A percentile compares a stretch with the other conserved stretches of the same genome.
phyloP scores from a whole-genome alignment of 495 filamentous ascomycete species.

The Pseudoneurospora amorphoporcata region DNA sequence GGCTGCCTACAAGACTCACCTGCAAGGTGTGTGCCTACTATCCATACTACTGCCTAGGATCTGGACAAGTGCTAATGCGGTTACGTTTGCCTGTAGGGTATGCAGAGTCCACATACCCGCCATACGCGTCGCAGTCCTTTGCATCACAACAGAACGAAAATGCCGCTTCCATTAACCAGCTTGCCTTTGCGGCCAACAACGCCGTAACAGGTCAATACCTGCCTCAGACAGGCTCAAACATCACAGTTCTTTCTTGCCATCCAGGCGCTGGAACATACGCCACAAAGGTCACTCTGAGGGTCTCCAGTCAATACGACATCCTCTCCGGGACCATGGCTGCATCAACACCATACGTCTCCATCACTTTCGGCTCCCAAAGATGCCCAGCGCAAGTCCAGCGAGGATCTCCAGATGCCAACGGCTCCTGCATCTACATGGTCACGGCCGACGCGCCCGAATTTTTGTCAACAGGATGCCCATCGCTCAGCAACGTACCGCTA shows the following conservation, averaged over 20 bases:
- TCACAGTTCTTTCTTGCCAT: slow-evolving; percentile 55
- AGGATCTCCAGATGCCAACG: slow-evolving; percentile 45
- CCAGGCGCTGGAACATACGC: slow-evolving; percentile 59
- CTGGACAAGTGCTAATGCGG: background rate
- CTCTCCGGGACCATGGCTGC: slow-evolving; percentile 38
- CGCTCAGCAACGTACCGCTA: slow-evolving; percentile 58
- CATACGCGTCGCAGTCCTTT: slow-evolving; percentile 32
- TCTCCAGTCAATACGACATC: slow-evolving; percentile 62
- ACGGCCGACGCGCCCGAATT: slow-evolving; percentile 64
- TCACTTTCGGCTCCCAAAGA: slow-evolving; percentile 67
- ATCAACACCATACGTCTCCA: slow-evolving; percentile 44
- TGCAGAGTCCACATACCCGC: slow-evolving; percentile 37
- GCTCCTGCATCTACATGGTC: slow-evolving; percentile 58
- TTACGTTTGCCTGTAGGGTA: slow-evolving; percentile 30
- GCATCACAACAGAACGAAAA: slow-evolving; percentile 32
- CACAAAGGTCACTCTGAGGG: slow-evolving; percentile 58
- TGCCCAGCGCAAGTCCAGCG: slow-evolving; percentile 53
- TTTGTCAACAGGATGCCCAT: slow-evolving; percentile 51
- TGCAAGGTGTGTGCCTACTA: slow-evolving; percentile 34
- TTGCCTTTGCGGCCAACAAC: slow-evolving; percentile 44
- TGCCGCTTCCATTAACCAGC: slow-evolving; percentile 38
- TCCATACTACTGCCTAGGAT: background rate
- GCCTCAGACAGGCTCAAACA: slow-evolving; percentile 18
- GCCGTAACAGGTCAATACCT: slow-evolving; percentile 42
- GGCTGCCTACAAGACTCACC: slow-evolving; percentile 35